Evolutionary conservation across 495 filamentous ascomycete genomes (phyloP), one percentile per base, ranked within the genome.

Genomic region (Aspergillus affinis): DNA sequence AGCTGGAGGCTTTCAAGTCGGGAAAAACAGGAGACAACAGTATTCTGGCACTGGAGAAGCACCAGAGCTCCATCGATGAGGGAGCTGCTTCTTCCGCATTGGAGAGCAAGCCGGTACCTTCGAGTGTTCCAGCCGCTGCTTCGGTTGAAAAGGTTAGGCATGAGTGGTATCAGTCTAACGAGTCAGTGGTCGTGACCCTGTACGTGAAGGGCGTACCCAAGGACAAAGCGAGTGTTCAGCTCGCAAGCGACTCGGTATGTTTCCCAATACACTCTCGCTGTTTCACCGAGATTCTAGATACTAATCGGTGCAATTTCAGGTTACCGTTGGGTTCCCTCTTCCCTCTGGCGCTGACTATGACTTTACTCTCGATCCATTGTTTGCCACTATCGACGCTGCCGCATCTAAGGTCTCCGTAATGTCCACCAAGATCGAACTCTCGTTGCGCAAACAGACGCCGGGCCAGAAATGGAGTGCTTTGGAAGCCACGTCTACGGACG

Each of bases 371-470:
- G 78, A 90, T 45, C 90, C 90, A 4, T 84, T 96, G 8, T 91
- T 78, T 64, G 85, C 83, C 19, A 64, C 76, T 9, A 85, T 98
- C 63, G 82, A 89, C 46, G 71, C 85, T 0, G 62, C 79, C 9
- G 63, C 76, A 19, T 90, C 84, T 23, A 85, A 78, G 19, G 85
- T 76, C 67, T 81, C 81, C 8, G 83, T 92, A 27, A 87, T 89
- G 49, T 78, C 87, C 6, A 90, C 88, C 52, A 98, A 98, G 72
- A 85, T 98, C 55, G 94, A 98, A 72, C 75, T 98, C 30, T 78
- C 78, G 1, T 79, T 98, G 23, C 78, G 78, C 27, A 98, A 98
- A 73, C 72, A 77, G 26, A 78, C 60, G 0, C 73, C 84, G 0
- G 89, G 88, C 3, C 73, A 84, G 20, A 97, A 93, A 71, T 98